Evolutionary conservation across 2,329 filamentous ascomycete species (phyloP), one percentile per base, ranked within the genome.

Genomic region (Pseudogymnoascus sp.): DNA sequence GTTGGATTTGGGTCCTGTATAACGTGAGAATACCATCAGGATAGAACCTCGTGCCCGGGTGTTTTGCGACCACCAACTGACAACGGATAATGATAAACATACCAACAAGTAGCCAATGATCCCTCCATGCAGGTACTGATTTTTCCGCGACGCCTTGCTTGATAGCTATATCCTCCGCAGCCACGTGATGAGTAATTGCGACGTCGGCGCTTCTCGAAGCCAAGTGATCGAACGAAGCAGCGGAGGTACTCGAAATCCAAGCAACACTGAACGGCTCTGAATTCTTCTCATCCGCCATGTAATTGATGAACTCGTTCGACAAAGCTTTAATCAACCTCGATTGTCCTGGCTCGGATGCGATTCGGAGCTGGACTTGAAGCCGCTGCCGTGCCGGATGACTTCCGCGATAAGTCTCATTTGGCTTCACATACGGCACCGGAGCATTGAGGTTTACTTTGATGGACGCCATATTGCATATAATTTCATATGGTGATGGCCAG

Each of bases 181-280:
- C 67, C 4, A 70, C 67, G 38, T 71, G 72, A 68, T 80, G 79
- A 0, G 78, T 79, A 59, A 80, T 80, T 3, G 73, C 76, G 0
- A 78, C 68, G 58, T 80, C 77, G 22, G 74, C 69, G 22, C 69
- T 70, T 14, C 73, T 72, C 1, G 68, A 66, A 58, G 74, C 68
- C 18, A 80, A 72, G 60, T 76, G 74, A 60, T 76, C 72, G 64
- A 79, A 79, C 18, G 72, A 75, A 60, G 75, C 73, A 0, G 75
- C 77, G 0, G 77, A 79, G 62, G 79, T 77, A 36, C 74, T 75
- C 43, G 74, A 73, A 59, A 76, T 74, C 77, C 77, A 80, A 18
- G 71, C 77, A 5, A 79, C 72, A 9, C 69, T 68, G 67, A 80
- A 79, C 0, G 71, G 70, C 1, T 65, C 6, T 4, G 65, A 66